These are phyloP conservation scores for Spatholobus suberectus DNA, from an alignment of 306 rosid species.

Conservation along the genomic window DNA sequence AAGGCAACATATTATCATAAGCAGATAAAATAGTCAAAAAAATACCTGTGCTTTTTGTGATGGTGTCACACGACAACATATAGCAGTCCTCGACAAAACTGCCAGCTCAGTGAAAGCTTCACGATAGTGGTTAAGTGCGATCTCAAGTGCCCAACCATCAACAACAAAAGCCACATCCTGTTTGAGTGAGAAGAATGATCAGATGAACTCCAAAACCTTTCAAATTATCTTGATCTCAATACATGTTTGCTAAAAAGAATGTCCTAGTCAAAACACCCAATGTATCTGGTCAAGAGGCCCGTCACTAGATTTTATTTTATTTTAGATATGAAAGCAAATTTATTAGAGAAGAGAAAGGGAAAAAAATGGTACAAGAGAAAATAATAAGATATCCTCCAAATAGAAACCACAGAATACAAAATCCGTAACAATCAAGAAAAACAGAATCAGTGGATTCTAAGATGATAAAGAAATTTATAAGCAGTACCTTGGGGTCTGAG, in stretches of 20 bases:
- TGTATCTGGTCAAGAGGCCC: slow-evolving; percentile 22
- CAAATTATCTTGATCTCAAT: slow-evolving; percentile 7
- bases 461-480: slow-evolving; percentile 25
- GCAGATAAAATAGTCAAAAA: slow-evolving; percentile 19
- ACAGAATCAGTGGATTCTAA: slow-evolving; percentile 15
- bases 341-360: slow-evolving; percentile 13
- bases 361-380: slow-evolving; percentile 6
- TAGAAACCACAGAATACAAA: slow-evolving; percentile 23
- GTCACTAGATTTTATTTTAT: slow-evolving; percentile 28
- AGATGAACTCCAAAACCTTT: slow-evolving; percentile 29
- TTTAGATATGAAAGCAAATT: slow-evolving; percentile 5
- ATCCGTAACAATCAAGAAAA: slow-evolving; percentile 4
- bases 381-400: slow-evolving; percentile 31
- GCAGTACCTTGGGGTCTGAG: slow-evolving; percentile 90
- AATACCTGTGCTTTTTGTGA: slow-evolving; percentile 98
- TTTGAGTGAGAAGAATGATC: slow-evolving; percentile 11
- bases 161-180: slow-evolving; percentile 96
- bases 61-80: slow-evolving; percentile 98
- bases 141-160: slow-evolving; percentile 99
- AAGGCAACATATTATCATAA: slow-evolving; percentile 15
- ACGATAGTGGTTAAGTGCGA: slow-evolving; percentile 84
- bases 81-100: slow-evolving; percentile 95
- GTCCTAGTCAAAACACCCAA: slow-evolving; percentile 29
- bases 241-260: background rate
- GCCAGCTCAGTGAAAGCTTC: slow-evolving; percentile 95